Conservation (phyloP, 164 flowering plant species). For the Piper betle region DNA sequence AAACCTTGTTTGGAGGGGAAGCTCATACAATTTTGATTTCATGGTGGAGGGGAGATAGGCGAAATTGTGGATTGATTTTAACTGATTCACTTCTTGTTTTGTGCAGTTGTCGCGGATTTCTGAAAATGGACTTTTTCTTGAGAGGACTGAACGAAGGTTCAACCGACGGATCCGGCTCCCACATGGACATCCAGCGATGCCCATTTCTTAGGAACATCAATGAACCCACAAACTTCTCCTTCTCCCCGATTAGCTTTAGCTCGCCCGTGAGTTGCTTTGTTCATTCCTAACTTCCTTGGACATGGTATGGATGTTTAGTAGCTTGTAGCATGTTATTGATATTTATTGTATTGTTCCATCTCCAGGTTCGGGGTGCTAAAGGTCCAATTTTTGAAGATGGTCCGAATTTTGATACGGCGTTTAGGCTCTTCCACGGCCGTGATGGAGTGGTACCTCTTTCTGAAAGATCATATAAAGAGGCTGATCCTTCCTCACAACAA, state of each 20-base stretch:
- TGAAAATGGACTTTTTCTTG: not conserved
- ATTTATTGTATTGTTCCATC: slow-evolving; percentile 1
- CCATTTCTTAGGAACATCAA: slow-evolving; percentile 73
- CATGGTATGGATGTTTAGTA: not conserved
- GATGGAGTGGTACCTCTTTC: slow-evolving; percentile 98
- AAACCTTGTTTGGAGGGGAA: too few relatives aligned
- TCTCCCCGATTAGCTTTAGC: slow-evolving; percentile 12
- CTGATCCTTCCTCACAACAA: slow-evolving; percentile 26
- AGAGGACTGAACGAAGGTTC: slow-evolving; percentile 3
- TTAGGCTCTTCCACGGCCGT: slow-evolving; percentile 84
- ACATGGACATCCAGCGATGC: slow-evolving; percentile 43
- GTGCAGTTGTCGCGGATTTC: not conserved
- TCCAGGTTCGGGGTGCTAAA: slow-evolving; percentile 46
- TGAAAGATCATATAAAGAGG: slow-evolving; percentile 28
- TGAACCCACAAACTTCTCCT: slow-evolving; percentile 63
- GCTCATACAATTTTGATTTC: too few relatives aligned
- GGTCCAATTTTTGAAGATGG: slow-evolving; percentile 98
- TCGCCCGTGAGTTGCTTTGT: not conserved
- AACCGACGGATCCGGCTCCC: slow-evolving; percentile 21
- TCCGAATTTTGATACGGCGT: slow-evolving; percentile 87
- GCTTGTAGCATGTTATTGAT: not conserved
- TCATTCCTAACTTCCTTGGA: not conserved
- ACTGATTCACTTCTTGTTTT: too few relatives aligned
- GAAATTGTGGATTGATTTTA: too few relatives aligned
- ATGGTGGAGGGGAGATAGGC: too few relatives aligned